Evolutionary conservation across 495 filamentous ascomycete genomes (phyloP).

Genomic region (Oleoguttula mirabilis): DNA sequence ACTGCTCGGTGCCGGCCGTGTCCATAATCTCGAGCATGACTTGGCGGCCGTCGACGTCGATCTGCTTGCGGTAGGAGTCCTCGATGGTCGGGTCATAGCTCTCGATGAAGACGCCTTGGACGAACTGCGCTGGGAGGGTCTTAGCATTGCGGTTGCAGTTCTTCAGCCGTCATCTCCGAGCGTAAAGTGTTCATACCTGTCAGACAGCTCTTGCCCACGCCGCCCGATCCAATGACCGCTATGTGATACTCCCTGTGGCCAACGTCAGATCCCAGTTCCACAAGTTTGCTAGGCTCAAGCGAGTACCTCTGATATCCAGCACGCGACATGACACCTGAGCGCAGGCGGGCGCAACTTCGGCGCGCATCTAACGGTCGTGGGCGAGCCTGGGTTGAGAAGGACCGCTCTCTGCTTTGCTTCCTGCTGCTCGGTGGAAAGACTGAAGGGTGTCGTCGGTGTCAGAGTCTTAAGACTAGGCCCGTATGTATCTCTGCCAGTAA

Average conservation of each 20-base stretch:
- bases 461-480: no score
- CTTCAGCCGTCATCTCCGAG: neutral
- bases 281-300: no score
- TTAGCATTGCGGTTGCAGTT: slow-evolving; percentile 16
- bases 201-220: slow-evolving; percentile 95
- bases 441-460: no score
- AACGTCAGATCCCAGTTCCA: no score
- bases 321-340: slow-evolving; percentile 8
- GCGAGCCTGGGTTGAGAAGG: no score
- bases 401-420: no score
- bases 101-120: slow-evolving; percentile 98
- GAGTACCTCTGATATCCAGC: slow-evolving; percentile 7
- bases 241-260: slow-evolving; percentile 70
- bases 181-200: slow-evolving; percentile 54
- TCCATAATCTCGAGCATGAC: slow-evolving; percentile 95
- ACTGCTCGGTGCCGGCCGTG: slow-evolving; percentile 95
- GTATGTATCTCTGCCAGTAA: no score
- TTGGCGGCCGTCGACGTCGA: slow-evolving; percentile 91
- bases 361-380: no score
- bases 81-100: slow-evolving; percentile 98
- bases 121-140: slow-evolving; percentile 71
- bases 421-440: no score
- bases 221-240: slow-evolving; percentile 83
- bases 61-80: slow-evolving; percentile 90
- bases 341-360: no score